phyloP scores from a whole-genome alignment of 768 basidiomycete species.

The Tylopilus intermedius region DNA sequence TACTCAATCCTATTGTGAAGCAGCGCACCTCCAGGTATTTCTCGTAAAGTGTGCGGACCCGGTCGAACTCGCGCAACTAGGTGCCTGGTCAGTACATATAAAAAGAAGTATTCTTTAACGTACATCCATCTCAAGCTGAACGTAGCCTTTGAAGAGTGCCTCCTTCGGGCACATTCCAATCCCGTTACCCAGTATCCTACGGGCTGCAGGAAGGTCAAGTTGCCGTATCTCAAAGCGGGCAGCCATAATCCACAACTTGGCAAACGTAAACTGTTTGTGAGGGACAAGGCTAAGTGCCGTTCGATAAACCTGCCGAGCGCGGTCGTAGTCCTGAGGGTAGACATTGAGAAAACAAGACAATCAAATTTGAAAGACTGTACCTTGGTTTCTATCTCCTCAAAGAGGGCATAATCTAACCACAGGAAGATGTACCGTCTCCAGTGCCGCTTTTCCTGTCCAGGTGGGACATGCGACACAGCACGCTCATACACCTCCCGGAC shows the following conservation, averaged over 20 bases:
- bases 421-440: slow-evolving; percentile 89
- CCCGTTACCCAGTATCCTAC: slow-evolving; percentile 83
- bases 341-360: slow-evolving; percentile 1
- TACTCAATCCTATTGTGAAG: neutral
- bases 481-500: slow-evolving; percentile 94
- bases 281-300: slow-evolving; percentile 86
- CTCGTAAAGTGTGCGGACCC: slow-evolving; percentile 85
- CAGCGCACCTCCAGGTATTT: slow-evolving; percentile 82
- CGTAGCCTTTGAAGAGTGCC: slow-evolving; percentile 91
- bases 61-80: slow-evolving; percentile 91
- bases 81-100: slow-evolving; percentile 6
- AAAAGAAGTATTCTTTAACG: slow-evolving; percentile 17
- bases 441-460: slow-evolving; percentile 87
- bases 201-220: slow-evolving; percentile 74
- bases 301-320: slow-evolving; percentile 88
- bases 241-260: slow-evolving; percentile 92
- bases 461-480: slow-evolving; percentile 93
- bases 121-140: slow-evolving; percentile 88
- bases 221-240: slow-evolving; percentile 89
- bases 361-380: slow-evolving; percentile 32
- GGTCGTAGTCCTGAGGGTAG: slow-evolving; percentile 62
- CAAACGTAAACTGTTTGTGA: slow-evolving; percentile 95
- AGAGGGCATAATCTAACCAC: slow-evolving; percentile 93
- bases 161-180: slow-evolving; percentile 98
- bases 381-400: slow-evolving; percentile 95